A percentile compares a stretch with the other conserved stretches of the same genome.
These are phyloP conservation scores for Carex littledalei DNA, from an alignment of 176 grass and related monocot genomes.

Conservation along the genomic window DNA sequence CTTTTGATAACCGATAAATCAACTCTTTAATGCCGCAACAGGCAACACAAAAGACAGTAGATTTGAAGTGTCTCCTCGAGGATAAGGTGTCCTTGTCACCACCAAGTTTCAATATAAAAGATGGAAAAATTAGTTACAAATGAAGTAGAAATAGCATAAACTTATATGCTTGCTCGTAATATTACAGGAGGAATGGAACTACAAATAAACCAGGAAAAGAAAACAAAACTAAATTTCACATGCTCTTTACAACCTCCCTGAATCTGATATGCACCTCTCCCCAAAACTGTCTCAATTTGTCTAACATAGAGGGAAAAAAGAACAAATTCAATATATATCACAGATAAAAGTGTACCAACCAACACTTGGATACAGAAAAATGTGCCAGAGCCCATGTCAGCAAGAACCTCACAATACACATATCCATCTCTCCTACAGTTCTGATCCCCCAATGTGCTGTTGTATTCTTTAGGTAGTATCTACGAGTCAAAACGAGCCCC, in stretches of 20 bases:
- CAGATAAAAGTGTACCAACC: not conserved
- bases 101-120: not conserved
- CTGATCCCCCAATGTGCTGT: not conserved
- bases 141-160: not conserved
- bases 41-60: not conserved
- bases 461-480: not conserved
- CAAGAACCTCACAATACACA: not conserved
- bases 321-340: constrained; percentile 27
- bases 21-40: not conserved
- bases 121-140: constrained; percentile 1
- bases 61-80: not conserved
- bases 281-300: not conserved
- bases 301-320: not conserved
- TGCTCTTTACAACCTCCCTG: constrained; percentile 25
- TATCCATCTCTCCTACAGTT: not conserved
- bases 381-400: not conserved
- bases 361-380: constrained; percentile 1
- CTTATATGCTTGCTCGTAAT: not conserved
- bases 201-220: not conserved
- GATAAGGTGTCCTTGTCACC: not conserved
- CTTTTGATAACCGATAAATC: not conserved
- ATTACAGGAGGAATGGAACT: not conserved
- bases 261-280: not conserved
- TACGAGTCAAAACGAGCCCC: constrained; percentile 69
- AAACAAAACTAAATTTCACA: constrained; percentile 21